Conservation (phyloP, 192 early-diverging fungal species). For the Backusella luteola region DNA sequence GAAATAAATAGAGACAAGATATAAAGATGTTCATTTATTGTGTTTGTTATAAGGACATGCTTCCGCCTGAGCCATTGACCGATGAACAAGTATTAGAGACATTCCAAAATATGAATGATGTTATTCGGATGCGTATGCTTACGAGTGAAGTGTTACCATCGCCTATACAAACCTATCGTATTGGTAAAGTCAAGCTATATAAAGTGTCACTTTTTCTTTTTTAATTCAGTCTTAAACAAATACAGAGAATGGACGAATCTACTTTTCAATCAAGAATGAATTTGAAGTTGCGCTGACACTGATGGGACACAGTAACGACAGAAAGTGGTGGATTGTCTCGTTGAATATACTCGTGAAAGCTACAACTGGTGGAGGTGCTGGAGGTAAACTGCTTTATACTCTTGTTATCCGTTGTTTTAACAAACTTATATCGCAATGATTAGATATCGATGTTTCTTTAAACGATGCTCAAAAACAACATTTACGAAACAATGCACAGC, state of each 20-base stretch:
- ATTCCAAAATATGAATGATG: slow-evolving; percentile 61
- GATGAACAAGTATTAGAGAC: slow-evolving; percentile 60
- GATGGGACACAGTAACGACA: slow-evolving; percentile 48
- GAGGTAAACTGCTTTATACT: neutral
- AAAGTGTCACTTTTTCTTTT: neutral
- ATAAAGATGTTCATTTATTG: neutral
- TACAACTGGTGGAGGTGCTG: slow-evolving; percentile 30
- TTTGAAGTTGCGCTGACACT: slow-evolving; percentile 75
- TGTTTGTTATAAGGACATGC: slow-evolving; percentile 18
- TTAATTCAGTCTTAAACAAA: slow-evolving; percentile 13
- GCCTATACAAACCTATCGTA: slow-evolving; percentile 58
- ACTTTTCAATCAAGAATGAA: slow-evolving; percentile 70
- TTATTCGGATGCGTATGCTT: slow-evolving; percentile 71
- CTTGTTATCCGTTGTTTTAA: neutral
- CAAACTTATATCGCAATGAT: neutral
- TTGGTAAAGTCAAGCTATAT: slow-evolving; percentile 30
- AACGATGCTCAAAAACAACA: slow-evolving; percentile 51
- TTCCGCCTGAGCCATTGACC: slow-evolving; percentile 57
- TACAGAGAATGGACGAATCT: slow-evolving; percentile 64
- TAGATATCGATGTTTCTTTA: slow-evolving; percentile 53
- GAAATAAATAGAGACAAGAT: neutral
- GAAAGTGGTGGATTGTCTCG: slow-evolving; percentile 73
- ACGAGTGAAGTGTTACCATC: slow-evolving; percentile 69
- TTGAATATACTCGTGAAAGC: slow-evolving; percentile 66
- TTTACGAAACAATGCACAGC: slow-evolving; percentile 45